Percentiles rank a stretch among this genome's conserved stretches.
Conservation (phyloP, 805 yeast genomes). For the Cyberlindnera nakhonratchasimensis region DNA sequence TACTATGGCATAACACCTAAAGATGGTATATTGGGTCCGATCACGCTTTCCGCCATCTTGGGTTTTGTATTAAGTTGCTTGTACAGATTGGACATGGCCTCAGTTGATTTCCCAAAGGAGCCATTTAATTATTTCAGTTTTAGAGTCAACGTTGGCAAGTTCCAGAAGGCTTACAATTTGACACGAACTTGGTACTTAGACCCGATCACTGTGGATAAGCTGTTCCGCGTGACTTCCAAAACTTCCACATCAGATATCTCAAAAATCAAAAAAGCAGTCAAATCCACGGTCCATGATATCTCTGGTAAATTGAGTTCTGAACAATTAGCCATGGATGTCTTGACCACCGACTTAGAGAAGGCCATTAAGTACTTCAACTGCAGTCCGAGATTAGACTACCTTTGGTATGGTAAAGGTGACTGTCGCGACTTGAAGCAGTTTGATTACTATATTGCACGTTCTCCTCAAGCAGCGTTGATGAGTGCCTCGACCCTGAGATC, state of each 20-base stretch:
- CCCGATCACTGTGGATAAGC: constrained; percentile 47
- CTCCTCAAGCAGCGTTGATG: constrained; percentile 8
- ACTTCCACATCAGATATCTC: constrained; percentile 40
- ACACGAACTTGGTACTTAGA: constrained; percentile 53
- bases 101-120: constrained; percentile 72
- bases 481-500: constrained; percentile 21
- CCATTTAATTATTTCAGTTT: constrained; percentile 76
- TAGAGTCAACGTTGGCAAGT: constrained; percentile 62
- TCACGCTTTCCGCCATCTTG: constrained; percentile 73
- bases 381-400: constrained; percentile 35
- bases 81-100: constrained; percentile 57
- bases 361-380: constrained; percentile 23
- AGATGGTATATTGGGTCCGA: constrained; percentile 57
- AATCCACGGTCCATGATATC: constrained; percentile 68
- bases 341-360: constrained; percentile 38
- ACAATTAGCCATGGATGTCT: constrained; percentile 34
- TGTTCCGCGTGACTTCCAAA: constrained; percentile 46
- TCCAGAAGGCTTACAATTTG: constrained; percentile 68
- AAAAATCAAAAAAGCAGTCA: constrained; percentile 63
- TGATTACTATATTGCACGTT: constrained; percentile 14
- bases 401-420: constrained; percentile 52
- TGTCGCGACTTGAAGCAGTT: constrained; percentile 32
- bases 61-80: constrained; percentile 72
- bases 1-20: constrained; percentile 37
- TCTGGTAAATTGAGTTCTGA: constrained; percentile 37